Conservation (phyloP, 169 alveolate genomes). For the Plasmodium relictum region DNA sequence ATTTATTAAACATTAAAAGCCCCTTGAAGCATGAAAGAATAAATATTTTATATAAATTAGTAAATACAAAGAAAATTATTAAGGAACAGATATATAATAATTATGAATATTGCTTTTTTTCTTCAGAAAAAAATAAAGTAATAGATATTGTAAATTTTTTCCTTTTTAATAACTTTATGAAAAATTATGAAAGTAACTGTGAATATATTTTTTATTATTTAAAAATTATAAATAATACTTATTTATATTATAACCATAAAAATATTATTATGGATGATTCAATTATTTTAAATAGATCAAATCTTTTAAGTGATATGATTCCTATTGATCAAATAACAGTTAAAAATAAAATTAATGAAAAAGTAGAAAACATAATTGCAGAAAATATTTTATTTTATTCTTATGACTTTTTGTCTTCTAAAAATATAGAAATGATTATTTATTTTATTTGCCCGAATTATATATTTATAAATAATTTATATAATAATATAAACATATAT, state of each 20-base stretch:
- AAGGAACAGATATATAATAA: conserved; percentile 55
- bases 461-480: conserved; percentile 41
- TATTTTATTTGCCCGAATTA: conserved; percentile 64
- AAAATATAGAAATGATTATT: conserved; percentile 71
- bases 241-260: conserved; percentile 19
- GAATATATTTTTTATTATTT: conserved; percentile 49
- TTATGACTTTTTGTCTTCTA: conserved; percentile 21
- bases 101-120: conserved; percentile 56
- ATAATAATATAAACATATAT: conserved; percentile 48
- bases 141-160: conserved; percentile 64
- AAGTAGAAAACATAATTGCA: conserved; percentile 46
- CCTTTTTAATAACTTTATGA: conserved; percentile 48
- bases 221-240: conserved; percentile 47
- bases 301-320: neutral
- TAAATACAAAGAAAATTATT: conserved; percentile 43
- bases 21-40: conserved; percentile 45
- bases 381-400: conserved; percentile 59
- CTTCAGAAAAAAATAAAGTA: conserved; percentile 39
- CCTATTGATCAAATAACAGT: conserved; percentile 2
- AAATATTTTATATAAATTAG: conserved; percentile 15
- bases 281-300: conserved; percentile 3
- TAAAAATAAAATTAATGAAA: conserved; percentile 48
- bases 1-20: conserved; percentile 34
- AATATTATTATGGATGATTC: conserved; percentile 22
- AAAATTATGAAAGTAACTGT: conserved; percentile 33